Conservation (phyloP, 2,329 filamentous ascomycete genomes). For the Penicillium sumatraense region DNA sequence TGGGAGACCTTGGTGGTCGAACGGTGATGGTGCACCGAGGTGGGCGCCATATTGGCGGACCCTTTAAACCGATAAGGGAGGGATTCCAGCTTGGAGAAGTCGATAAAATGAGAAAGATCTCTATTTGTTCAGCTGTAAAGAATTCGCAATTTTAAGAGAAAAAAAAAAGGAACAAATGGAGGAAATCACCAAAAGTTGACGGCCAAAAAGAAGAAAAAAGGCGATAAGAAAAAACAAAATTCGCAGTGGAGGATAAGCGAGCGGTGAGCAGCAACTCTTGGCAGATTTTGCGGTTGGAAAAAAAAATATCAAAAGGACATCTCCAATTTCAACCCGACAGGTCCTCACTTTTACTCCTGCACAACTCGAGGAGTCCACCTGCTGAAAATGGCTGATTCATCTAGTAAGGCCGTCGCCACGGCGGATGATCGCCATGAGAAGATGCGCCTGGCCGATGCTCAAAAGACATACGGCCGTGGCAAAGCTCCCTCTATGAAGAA, state of each 20-base stretch:
- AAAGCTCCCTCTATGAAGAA: constrained; percentile 71
- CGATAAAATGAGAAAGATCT: too few relatives aligned
- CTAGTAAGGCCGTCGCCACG: constrained; percentile 34
- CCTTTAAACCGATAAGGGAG: constrained; percentile 88
- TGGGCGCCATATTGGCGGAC: constrained; percentile 73
- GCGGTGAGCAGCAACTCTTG: constrained; percentile 37
- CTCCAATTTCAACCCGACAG: too few relatives aligned
- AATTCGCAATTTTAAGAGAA: constrained; percentile 2
- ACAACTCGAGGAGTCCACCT: too few relatives aligned
- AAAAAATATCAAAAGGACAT: too few relatives aligned
- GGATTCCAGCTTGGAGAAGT: constrained; percentile 54
- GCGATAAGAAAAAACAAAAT: constrained; percentile 40
- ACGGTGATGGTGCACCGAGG: constrained; percentile 76
- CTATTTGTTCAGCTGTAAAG: too few relatives aligned
- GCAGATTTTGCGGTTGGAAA: constrained; percentile 36
- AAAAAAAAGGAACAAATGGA: constrained; percentile 1
- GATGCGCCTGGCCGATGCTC: constrained; percentile 56
- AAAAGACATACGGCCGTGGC: constrained; percentile 83
- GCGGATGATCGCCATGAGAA: constrained; percentile 45
- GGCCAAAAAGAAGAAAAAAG: constrained; percentile 17
- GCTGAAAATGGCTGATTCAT: constrained; percentile 37
- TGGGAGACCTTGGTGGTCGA: constrained; percentile 87
- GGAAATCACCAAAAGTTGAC: constrained; percentile 12
- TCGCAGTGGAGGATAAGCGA: constrained; percentile 44
- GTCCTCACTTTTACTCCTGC: too few relatives aligned